Percentiles rank a stretch among this genome's conserved stretches.
Conservation (phyloP, 108 stramenopile species). For the Skeletonema costatum region DNA sequence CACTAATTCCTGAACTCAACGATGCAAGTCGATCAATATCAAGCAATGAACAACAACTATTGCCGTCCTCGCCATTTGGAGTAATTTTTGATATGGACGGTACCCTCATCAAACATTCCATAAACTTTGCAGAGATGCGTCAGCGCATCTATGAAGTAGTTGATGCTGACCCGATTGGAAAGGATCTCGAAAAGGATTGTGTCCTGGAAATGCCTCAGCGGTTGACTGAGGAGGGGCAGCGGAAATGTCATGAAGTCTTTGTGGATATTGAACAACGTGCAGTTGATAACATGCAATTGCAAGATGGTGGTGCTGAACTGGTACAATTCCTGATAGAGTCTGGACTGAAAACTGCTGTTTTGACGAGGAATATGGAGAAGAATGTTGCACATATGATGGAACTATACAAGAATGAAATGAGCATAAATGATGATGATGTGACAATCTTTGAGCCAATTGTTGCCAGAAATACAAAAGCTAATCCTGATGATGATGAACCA, state of each 20-base stretch:
- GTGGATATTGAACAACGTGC: conserved; percentile 38
- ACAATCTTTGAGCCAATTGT: conserved; percentile 36
- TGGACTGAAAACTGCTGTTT: conserved; percentile 24
- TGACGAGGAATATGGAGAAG: conserved; percentile 41
- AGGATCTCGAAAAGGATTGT: conserved; percentile 14
- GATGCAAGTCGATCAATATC: not conserved
- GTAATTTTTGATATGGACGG: conserved; percentile 56
- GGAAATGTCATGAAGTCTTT: conserved; percentile 24
- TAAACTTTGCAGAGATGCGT: conserved; percentile 47
- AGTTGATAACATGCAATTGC: conserved; percentile 32
- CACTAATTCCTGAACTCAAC: not conserved
- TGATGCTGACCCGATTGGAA: conserved; percentile 19
- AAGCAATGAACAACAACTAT: not conserved
- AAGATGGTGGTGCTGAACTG: conserved; percentile 33
- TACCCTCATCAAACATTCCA: conserved; percentile 41
- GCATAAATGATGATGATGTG: conserved; percentile 7
- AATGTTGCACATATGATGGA: conserved; percentile 27
- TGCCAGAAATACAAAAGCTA: conserved; percentile 25
- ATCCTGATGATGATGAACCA: conserved; percentile 7
- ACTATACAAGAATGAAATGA: conserved; percentile 20
- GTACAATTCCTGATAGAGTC: conserved; percentile 17
- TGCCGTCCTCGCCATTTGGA: conserved; percentile 20
- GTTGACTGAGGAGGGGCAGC: conserved; percentile 27
- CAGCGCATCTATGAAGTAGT: conserved; percentile 40
- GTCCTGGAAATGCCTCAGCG: conserved; percentile 6